phyloP scores from a whole-genome alignment of 768 basidiomycete species.

The Rhizopogon vinicolor region DNA sequence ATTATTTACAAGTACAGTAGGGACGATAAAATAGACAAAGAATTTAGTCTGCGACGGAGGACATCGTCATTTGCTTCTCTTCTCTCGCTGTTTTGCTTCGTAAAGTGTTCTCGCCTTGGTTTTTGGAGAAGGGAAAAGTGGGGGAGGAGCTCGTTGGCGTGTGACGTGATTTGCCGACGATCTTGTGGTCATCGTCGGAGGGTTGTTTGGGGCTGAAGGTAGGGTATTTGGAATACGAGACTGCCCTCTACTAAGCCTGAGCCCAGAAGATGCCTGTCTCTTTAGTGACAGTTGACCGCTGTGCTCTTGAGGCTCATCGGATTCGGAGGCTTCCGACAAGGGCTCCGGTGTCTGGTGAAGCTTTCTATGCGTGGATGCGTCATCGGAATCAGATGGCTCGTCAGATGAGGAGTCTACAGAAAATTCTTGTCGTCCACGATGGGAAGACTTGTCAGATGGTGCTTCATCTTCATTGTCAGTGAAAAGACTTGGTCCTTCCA shows the following conservation, averaged over 20 bases:
- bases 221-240: not conserved
- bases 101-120: not conserved
- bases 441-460: not conserved
- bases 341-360: slow-evolving; percentile 3
- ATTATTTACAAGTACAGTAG: not conserved
- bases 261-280: slow-evolving; percentile 9
- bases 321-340: not conserved
- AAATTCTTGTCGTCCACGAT: not conserved
- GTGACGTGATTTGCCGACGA: not conserved
- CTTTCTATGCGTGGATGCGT: slow-evolving; percentile 19
- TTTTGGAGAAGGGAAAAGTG: not conserved
- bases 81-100: not conserved
- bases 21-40: not conserved
- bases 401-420: not conserved
- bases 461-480: not conserved
- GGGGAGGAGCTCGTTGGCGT: not conserved
- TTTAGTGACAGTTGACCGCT: slow-evolving; percentile 9
- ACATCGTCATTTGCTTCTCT: not conserved
- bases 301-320: slow-evolving; percentile 3
- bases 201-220: not conserved
- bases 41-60: not conserved
- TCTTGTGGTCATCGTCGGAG: not conserved
- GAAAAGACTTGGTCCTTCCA: not conserved
- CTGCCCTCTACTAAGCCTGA: not conserved
- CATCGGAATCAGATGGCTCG: slow-evolving; percentile 23